Base-by-base conservation (phyloP, 345 rosid species). In the Boechera stricta region DNA sequence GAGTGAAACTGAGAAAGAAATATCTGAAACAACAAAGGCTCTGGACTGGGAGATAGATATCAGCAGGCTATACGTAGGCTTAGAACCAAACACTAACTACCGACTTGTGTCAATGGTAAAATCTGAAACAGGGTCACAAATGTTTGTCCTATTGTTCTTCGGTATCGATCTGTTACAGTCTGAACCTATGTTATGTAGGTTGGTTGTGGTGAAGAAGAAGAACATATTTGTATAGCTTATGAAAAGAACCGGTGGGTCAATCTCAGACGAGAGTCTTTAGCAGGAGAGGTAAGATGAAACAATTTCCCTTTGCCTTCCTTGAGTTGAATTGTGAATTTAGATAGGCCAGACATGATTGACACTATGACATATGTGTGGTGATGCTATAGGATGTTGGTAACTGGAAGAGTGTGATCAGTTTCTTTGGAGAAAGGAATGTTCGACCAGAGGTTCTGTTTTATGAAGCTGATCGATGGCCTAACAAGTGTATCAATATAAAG, bases 401-500 rank as follows among this genome's bases (percentile, higher is more conserved):
- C 52, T 75, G 79, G 79, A n/a, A 67, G 31, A 47, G 28, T 66
- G 72, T 47, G 59, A 24, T 66, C 21, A 74, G 35, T 10, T 66
- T 74, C 66, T 47, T 64, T 66, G 57, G 12, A 12, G 72, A 65
- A 13, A 67, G 16, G 68, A 49, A 29, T 44, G 21, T 68, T 58
- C 67, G 69, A 60, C 74, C 74, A 59, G 72, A 67, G 61, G 38
- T 75, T 59, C 12, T 67, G 54, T 49, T 58, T 13, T 75, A 66
- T 67, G 79, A 75, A 49, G 73, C 52, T 41, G 24, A 7, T 45
- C 26, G 7, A 42, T 53, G 62, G 47, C 33, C 39, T 69, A 55
- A 18, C 18, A n/a, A 69, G 26, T 54, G 28, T 51, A 18, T 10
- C 39, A 67, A 16, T 8, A 51, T 8, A 3, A 4, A 51, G 5